Evolutionary conservation across 1,284 basidiomycete species (phyloP), one percentile per base, ranked within the genome.

Genomic region (Anthracocystis walkeri): DNA sequence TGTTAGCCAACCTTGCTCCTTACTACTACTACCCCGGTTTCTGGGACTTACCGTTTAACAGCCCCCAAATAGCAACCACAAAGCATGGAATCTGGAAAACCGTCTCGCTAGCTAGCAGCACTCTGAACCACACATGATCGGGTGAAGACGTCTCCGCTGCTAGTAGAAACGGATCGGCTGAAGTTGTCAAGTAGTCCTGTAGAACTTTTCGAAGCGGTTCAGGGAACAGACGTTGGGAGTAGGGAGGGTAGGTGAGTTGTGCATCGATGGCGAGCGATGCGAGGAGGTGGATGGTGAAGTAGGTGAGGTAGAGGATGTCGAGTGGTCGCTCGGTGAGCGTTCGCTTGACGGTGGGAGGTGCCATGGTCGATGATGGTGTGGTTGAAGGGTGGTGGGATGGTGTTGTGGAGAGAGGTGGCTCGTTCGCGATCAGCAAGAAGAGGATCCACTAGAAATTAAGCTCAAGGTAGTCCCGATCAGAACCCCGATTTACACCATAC

Each of bases 21-120:
- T 31, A 25, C 38, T 6, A 21, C 7, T 35, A 2, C 12, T 35
- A 29, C 29, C 16, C 53, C 35, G 21, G 7, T 42, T 10, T n/a
- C 41, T 29, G 29, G 7, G 20, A 70, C 74, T 79, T 58, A 75
- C 77, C 76, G 4, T 70, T 65, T 48, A 33, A 52, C 35, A 80
- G 40, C 0, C 62, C 73, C 55, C 56, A 56, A 40, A 77, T 73
- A 11, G 56, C 69, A 12, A 75, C 45, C 4, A 65, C n/a, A 38
- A 79, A 80, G 33, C 58, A 69, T 10, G 78, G 78, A 35, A 77
- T 66, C 59, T 80, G 78, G 8, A 80, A 50, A 11, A 78, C 20
- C 16, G 72, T 56, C 54, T 78, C 77, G 65, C 66, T 67, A 41
- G 50, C 56, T 55, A 80, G 25, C 25, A 73, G 58, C 27, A 71